Evolutionary conservation across 2,329 filamentous ascomycete genomes (phyloP).

Genomic region (Xylaria sp.): DNA sequence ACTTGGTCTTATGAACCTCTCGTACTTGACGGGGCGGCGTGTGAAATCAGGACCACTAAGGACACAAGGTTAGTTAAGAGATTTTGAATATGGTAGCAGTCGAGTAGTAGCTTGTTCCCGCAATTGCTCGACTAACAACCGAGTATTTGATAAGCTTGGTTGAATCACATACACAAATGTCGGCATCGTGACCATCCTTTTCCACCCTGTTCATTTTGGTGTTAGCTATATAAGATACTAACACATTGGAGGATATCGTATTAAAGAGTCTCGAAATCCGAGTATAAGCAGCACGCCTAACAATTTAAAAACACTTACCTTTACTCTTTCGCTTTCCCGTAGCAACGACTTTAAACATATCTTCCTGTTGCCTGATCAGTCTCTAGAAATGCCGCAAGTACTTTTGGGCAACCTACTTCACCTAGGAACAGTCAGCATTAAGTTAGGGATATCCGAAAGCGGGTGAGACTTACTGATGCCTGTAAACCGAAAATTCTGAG

Average conservation of each 20-base stretch:
- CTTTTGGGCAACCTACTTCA: conserved; percentile 19
- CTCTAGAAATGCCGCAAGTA: not conserved
- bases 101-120: not conserved
- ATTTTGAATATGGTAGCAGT: not conserved
- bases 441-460: not conserved
- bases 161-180: conserved; percentile 35
- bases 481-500: not conserved
- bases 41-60: conserved; percentile 35
- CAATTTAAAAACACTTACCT: conserved; percentile 51
- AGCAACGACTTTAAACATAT: conserved; percentile 89
- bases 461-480: conserved; percentile 68
- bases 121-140: not conserved
- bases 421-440: conserved; percentile 27
- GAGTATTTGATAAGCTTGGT: conserved; percentile 1
- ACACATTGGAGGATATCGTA: not conserved
- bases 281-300: not conserved
- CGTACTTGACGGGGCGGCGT: conserved; percentile 67
- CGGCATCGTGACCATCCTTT: conserved; percentile 36
- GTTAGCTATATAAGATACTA: conserved; percentile 42
- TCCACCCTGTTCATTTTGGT: conserved; percentile 57
- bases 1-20: conserved; percentile 75
- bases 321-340: conserved; percentile 90
- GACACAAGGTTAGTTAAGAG: conserved; percentile 7
- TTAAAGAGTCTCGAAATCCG: conserved; percentile 32
- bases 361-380: conserved; percentile 53